Conservation (phyloP, 2,329 filamentous ascomycete genomes). For the Arthroderma sp. region DNA sequence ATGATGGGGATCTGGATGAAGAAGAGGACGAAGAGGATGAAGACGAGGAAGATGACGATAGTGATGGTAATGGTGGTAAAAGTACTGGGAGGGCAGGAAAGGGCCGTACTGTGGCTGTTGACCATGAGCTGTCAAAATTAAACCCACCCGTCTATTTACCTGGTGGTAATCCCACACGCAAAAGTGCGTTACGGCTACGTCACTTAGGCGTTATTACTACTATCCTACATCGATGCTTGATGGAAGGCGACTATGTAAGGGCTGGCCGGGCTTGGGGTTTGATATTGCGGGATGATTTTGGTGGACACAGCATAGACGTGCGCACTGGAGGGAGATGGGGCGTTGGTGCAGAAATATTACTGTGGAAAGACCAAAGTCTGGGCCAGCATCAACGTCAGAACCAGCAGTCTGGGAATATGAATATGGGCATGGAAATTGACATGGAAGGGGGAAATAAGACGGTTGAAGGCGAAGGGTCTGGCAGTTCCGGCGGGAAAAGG, state of each 20-base stretch:
- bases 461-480: conserved; percentile 7
- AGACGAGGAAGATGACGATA: conserved; percentile 7
- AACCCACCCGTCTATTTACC: conserved; percentile 23
- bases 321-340: conserved; percentile 62
- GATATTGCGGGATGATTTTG: conserved; percentile 50
- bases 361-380: conserved; percentile 38
- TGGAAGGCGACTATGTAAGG: conserved; percentile 54
- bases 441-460: neutral
- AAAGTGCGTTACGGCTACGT: conserved; percentile 28
- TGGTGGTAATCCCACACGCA: conserved; percentile 16
- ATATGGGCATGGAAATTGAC: neutral
- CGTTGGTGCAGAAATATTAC: conserved; percentile 70
- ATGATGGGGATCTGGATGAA: neutral
- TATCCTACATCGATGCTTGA: conserved; percentile 59
- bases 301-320: conserved; percentile 51
- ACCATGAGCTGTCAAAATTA: conserved; percentile 17
- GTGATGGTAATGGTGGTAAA: neutral
- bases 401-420: neutral
- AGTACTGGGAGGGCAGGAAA: no score
- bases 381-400: conserved; percentile 4
- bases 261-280: conserved; percentile 65
- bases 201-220: conserved; percentile 57
- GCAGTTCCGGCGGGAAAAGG: conserved; percentile 2
- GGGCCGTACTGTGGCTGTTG: neutral
- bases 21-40: neutral